These are phyloP conservation scores for Neobulgaria alba DNA, from an alignment of 2,329 filamentous ascomycete species.

Conservation along the genomic window DNA sequence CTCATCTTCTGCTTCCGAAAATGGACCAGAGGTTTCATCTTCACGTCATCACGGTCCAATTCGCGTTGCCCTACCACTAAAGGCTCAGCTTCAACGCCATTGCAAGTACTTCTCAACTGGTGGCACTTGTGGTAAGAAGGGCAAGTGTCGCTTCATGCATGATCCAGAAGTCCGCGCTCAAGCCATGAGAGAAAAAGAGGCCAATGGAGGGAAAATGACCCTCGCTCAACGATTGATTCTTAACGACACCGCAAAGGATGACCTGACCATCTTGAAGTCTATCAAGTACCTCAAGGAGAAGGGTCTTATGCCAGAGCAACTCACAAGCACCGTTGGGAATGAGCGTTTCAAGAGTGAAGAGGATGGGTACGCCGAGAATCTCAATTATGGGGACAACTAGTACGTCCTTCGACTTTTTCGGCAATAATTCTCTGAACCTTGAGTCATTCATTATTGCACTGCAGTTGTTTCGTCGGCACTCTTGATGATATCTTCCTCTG, in stretches of 20 bases:
- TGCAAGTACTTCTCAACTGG: slow-evolving; percentile 66
- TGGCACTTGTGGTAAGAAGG: slow-evolving; percentile 62
- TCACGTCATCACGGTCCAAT: slow-evolving; percentile 32
- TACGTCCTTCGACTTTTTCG: background rate
- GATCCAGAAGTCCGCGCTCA: slow-evolving; percentile 55
- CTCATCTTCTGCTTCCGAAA: slow-evolving; percentile 41
- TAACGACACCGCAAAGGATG: slow-evolving; percentile 61
- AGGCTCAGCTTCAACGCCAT: slow-evolving; percentile 54
- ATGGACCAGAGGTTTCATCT: slow-evolving; percentile 50
- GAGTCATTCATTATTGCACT: too few species aligned
- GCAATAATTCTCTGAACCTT: too few species aligned
- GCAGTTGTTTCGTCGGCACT: too few species aligned
- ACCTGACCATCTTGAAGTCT: slow-evolving; percentile 55
- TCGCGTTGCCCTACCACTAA: slow-evolving; percentile 37
- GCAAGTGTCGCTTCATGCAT: slow-evolving; percentile 67
- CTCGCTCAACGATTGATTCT: slow-evolving; percentile 56
- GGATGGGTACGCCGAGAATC: slow-evolving; percentile 19
- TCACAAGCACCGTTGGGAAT: slow-evolving; percentile 20
- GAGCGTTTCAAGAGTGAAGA: slow-evolving; percentile 20
- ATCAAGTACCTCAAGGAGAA: slow-evolving; percentile 54
- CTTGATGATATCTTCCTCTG: too few species aligned
- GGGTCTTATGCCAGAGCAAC: slow-evolving; percentile 28
- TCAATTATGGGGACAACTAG: slow-evolving; percentile 23
- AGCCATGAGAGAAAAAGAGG: slow-evolving; percentile 53
- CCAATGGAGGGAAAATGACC: slow-evolving; percentile 57